Evolutionary conservation across 345 rosid genomes (phyloP).

Genomic region (Cardamine chenopodiifolia): DNA sequence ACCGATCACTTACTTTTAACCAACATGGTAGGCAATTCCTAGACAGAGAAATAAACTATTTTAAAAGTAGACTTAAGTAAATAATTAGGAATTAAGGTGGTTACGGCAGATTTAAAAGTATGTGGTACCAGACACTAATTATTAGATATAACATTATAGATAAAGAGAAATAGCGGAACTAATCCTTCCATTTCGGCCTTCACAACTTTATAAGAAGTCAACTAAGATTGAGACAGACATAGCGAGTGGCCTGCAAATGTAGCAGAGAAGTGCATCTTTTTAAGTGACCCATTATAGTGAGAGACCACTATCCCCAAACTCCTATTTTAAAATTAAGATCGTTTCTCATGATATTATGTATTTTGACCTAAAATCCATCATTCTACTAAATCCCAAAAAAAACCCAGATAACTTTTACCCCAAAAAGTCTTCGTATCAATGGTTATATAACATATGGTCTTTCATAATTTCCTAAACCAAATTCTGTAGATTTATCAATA

Average conservation of each 20-base stretch:
- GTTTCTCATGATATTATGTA: constrained; percentile 15
- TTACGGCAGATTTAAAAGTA: constrained; percentile 24
- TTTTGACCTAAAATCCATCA: constrained; percentile 28
- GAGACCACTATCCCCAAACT: constrained; percentile 35
- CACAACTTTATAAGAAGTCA: constrained; percentile 45
- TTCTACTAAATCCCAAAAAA: background rate
- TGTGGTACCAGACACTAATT: constrained; percentile 31
- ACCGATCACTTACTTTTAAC: background rate
- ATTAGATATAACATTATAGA: constrained; percentile 6
- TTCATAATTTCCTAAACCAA: background rate
- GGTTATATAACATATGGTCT: background rate
- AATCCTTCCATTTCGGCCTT: constrained; percentile 52
- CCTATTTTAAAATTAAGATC: constrained; percentile 4
- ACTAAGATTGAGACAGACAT: constrained; percentile 47
- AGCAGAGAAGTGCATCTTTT: constrained; percentile 42
- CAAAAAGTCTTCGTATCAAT: background rate
- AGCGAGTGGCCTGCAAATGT: constrained; percentile 56
- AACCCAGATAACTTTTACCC: background rate
- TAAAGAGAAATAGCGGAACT: constrained; percentile 41
- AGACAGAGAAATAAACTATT: constrained; percentile 2
- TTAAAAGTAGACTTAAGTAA: constrained; percentile 1
- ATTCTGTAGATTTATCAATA: background rate
- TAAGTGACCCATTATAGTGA: constrained; percentile 45
- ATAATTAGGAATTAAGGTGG: constrained; percentile 5
- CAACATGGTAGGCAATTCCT: constrained; percentile 11